These are phyloP conservation scores for Citrullus mucosospermus DNA, from an alignment of 306 rosid genomes.

Conservation along the genomic window DNA sequence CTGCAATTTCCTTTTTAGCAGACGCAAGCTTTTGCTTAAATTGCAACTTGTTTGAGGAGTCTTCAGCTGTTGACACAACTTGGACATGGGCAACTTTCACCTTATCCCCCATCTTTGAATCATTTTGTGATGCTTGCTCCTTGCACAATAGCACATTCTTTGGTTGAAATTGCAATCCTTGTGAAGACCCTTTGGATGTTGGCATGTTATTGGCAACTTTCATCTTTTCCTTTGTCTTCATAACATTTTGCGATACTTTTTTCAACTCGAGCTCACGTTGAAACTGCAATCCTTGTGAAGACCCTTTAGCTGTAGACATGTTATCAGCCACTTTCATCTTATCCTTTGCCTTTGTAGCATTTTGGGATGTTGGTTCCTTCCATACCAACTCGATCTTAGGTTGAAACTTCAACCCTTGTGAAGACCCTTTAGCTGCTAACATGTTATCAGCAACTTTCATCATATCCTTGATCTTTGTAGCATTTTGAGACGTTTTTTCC, in stretches of 20 bases:
- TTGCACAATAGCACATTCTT: neutral
- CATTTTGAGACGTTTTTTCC: neutral
- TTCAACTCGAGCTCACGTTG: too few relatives aligned
- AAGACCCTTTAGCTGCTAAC: neutral
- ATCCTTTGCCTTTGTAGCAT: neutral
- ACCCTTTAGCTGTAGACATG: neutral
- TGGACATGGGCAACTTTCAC: neutral
- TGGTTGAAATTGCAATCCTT: neutral
- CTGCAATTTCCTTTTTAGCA: neutral
- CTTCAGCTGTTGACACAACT: neutral
- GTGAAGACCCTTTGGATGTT: neutral
- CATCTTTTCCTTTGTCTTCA: neutral
- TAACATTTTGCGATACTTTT: neutral
- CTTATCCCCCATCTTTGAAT: neutral
- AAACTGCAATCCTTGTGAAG: neutral
- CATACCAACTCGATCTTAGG: neutral
- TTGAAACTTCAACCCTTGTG: neutral
- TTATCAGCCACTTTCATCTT: neutral
- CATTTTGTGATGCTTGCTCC: neutral
- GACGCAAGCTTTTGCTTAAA: neutral
- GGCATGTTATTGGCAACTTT: neutral
- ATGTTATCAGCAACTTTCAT: neutral
- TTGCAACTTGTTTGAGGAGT: neutral
- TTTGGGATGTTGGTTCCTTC: neutral
- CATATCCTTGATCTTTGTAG: neutral